Conservation (phyloP, 257 asterid genomes). For the Apocynum venetum region DNA sequence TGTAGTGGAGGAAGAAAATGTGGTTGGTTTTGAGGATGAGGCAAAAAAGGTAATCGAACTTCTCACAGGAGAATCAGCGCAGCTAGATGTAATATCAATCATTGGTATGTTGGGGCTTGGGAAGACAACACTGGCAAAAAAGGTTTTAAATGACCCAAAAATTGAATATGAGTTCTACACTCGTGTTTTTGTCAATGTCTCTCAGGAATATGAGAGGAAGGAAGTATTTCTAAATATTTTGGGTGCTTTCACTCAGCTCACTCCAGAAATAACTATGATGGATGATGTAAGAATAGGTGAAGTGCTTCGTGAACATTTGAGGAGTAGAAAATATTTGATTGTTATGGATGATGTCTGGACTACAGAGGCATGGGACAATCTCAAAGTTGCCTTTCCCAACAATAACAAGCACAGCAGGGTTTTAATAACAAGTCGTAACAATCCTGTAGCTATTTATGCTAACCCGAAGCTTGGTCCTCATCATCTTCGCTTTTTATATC, state of each 20-base stretch:
- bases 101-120: conserved; percentile 21
- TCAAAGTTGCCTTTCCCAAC: conserved; percentile 26
- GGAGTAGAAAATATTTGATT: not conserved
- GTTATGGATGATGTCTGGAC: conserved; percentile 55
- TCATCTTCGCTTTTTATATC: conserved; percentile 17
- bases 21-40: conserved; percentile 21
- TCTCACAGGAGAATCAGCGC: conserved; percentile 1
- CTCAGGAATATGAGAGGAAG: conserved; percentile 29
- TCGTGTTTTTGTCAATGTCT: conserved; percentile 17
- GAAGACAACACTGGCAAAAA: conserved; percentile 13
- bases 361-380: conserved; percentile 22
- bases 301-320: conserved; percentile 7
- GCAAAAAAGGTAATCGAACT: conserved; percentile 12
- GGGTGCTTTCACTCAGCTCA: conserved; percentile 12
- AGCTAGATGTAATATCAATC: conserved; percentile 12
- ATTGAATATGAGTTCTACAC: conserved; percentile 9
- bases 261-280: conserved; percentile 8
- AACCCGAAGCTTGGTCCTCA: conserved; percentile 24
- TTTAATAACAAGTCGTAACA: conserved; percentile 42
- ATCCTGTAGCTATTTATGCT: conserved; percentile 29
- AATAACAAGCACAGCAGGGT: conserved; percentile 26
- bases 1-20: conserved; percentile 19
- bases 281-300: conserved; percentile 9
- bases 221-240: conserved; percentile 23
- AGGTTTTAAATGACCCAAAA: conserved; percentile 7